Percentiles rank a stretch among this genome's conserved stretches.
Conservation (phyloP, 441 rosid genomes). For the Melastoma candidum region DNA sequence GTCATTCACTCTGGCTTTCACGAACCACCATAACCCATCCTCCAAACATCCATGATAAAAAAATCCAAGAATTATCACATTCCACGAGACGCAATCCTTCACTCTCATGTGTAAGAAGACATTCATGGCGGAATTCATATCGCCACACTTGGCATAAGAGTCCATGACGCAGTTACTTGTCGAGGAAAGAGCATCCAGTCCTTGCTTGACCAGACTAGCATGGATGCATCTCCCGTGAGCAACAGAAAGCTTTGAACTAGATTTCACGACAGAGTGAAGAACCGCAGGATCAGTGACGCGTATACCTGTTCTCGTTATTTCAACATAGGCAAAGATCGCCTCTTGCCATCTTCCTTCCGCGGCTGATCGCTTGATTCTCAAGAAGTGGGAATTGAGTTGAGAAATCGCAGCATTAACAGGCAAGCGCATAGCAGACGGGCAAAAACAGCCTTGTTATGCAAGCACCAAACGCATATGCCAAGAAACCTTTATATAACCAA, state of each 20-base stretch:
- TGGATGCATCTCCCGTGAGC: conserved; percentile 38
- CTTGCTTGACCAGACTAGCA: conserved; percentile 40
- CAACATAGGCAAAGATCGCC: conserved; percentile 28
- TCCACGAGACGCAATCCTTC: conserved; percentile 68
- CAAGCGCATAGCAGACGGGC: not conserved
- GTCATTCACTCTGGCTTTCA: conserved; percentile 32
- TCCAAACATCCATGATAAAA: conserved; percentile 29
- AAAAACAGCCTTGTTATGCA: not conserved
- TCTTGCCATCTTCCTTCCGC: conserved; percentile 43
- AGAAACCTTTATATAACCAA: not conserved
- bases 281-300: conserved; percentile 33
- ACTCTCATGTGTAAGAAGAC: conserved; percentile 26
- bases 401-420: not conserved
- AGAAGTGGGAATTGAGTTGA: conserved; percentile 16
- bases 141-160: conserved; percentile 46
- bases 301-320: conserved; percentile 29
- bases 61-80: conserved; percentile 43
- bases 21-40: conserved; percentile 46
- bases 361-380: conserved; percentile 38
- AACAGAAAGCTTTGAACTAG: conserved; percentile 37
- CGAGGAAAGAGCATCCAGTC: conserved; percentile 38
- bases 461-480: too few species aligned
- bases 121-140: conserved; percentile 28
- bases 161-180: conserved; percentile 48
- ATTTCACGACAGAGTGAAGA: conserved; percentile 45